A percentile compares a stretch with the other conserved stretches of the same genome.
Conservation (phyloP, 2,329 filamentous ascomycete genomes). For the Diplocarpon mali region DNA sequence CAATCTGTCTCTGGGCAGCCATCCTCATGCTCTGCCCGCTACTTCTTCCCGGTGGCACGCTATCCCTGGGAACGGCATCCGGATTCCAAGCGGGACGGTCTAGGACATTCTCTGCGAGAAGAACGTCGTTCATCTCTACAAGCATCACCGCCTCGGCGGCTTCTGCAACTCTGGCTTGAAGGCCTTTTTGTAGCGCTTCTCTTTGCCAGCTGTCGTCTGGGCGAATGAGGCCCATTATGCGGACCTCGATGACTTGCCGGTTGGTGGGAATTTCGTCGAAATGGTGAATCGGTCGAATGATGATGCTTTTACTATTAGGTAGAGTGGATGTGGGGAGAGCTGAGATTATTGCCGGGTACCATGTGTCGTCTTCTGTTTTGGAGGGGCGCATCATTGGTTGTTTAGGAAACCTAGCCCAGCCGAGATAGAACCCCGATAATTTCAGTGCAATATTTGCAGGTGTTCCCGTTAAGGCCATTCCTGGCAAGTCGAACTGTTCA, state of each 20-base stretch:
- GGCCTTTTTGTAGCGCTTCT: constrained; percentile 35
- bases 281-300: constrained; percentile 42
- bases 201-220: constrained; percentile 29
- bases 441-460: constrained; percentile 41
- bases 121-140: constrained; percentile 30
- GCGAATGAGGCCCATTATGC: constrained; percentile 51
- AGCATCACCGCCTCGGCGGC: constrained; percentile 29
- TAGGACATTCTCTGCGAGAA: constrained; percentile 28
- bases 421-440: constrained; percentile 52
- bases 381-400: constrained; percentile 24
- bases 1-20: constrained; percentile 42
- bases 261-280: constrained; percentile 34
- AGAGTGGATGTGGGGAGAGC: constrained; percentile 36
- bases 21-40: constrained; percentile 38
- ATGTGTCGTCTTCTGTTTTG: constrained; percentile 30
- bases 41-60: constrained; percentile 30
- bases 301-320: constrained; percentile 37
- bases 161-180: constrained; percentile 30
- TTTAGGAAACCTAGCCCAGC: constrained; percentile 43
- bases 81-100: constrained; percentile 31
- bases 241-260: constrained; percentile 36
- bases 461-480: constrained; percentile 42
- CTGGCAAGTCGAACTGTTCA: constrained; percentile 37
- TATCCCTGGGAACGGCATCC: constrained; percentile 29
- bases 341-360: constrained; percentile 49